A percentile compares a stretch with the other conserved stretches of the same genome.
phyloP scores from a whole-genome alignment of 73 alveolate genomes.

The Paramecium primaurelia region DNA sequence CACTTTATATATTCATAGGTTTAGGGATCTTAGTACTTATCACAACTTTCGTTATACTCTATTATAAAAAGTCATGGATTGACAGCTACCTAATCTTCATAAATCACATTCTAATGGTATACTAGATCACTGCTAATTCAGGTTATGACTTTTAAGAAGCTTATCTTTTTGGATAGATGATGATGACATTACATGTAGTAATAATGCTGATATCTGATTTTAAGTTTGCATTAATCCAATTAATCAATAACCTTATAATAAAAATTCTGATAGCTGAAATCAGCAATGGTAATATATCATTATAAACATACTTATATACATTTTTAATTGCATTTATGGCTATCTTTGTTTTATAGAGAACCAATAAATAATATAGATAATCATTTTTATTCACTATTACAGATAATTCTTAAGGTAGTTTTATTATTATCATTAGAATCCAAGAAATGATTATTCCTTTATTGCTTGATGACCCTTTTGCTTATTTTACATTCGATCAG shows the following conservation, averaged over 20 bases:
- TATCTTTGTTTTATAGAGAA: not conserved
- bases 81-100: not conserved
- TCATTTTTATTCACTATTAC: not conserved
- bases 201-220: not conserved
- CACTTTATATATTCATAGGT: not conserved
- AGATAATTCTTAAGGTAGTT: not conserved
- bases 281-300: not conserved
- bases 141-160: not conserved
- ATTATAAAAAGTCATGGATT: not conserved
- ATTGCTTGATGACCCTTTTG: not conserved
- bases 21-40: not conserved
- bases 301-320: not conserved
- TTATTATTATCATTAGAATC: not conserved
- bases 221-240: not conserved
- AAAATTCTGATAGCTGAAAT: not conserved
- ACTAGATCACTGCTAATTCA: not conserved
- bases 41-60: not conserved
- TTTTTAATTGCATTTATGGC: not conserved
- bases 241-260: not conserved
- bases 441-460: not conserved
- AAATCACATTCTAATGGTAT: not conserved
- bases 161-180: not conserved
- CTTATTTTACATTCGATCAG: not conserved
- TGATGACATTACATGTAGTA: not conserved
- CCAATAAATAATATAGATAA: not conserved